Evolutionary conservation across 1,284 basidiomycete species (phyloP), one percentile per base, ranked within the genome.

Genomic region (Pseudozyma tsukubaensis): DNA sequence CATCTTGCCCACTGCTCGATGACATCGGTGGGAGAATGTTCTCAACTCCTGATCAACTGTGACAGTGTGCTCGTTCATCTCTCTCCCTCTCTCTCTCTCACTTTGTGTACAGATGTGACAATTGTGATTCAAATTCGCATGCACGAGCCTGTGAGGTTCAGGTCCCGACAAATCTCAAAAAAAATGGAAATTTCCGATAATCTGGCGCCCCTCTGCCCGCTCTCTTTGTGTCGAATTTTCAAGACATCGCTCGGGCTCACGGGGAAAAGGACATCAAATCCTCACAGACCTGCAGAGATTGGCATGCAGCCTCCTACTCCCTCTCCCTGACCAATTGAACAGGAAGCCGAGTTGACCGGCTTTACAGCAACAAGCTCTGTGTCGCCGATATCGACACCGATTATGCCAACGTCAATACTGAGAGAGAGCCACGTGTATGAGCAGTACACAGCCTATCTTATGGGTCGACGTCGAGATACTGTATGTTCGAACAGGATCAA

Each of bases 1-100:
- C 3, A 6, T 29, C n/a, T 39, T 19, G 21, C 16, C 16, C 21
- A 51, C 59, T 61, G 59, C 35, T 32, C 40, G 59, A 61, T 61
- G 59, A 61, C 59, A 61, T 61, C 21, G 45, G 52, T 61, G 47
- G 14, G 40, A 47, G n/a, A 37, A 36, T 18, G 34, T 11, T 37
- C 36, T 35, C 12, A 29, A 34, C 56, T 45, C 55, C 21, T 49
- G 47, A 21, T 19, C 18, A 29, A 12, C 4, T 42, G 21, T 1
- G 14, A 19, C 24, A 51, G 19, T 37, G 49, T 36, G 34, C 35
- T 47, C n/a, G 14, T 12, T 34, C 48, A 0, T 14, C 44, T 21
- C 45, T 48, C 45, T 48, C 21, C 29, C 32, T 35, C 9, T 16
- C 32, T 24, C 21, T 45, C 19, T 32, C 45, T 37, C 44, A n/a